Base-by-base conservation (phyloP, 164 flowering plant species). In the Magnolia sinica region DNA sequence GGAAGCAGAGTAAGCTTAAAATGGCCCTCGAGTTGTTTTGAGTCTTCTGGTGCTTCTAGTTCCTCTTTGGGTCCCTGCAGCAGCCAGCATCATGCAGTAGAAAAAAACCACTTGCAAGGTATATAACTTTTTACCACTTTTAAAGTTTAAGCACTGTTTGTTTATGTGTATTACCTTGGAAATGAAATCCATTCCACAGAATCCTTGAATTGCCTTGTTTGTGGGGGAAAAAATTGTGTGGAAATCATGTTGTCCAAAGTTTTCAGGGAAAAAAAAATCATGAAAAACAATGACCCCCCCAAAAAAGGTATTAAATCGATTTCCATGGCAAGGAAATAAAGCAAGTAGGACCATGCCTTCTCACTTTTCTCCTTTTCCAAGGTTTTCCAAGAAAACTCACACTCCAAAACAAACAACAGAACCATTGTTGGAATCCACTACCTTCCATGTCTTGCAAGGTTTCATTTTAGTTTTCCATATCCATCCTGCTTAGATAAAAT, bases 1-100 rank as follows among this genome's bases (percentile, higher is more conserved):
- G 99, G 99, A 96, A 91, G 82, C 99, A 94, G 86, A 91, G 92
- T 81, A 94, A 96, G 89, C 89, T 90, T 64, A 96, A 96, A 85
- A 91, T 91, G 95, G 91, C 97, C 23, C 88, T 96, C 75, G 91
- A 91, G 5, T 84, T 96, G 79, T 96, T 96, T 84, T 96, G 82
- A 88, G 76, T 78, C 76, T 79, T 20, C 50, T 45, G 7, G 7
- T 23, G 31, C 74, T 13, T 61, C 50, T 65, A 63, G 13, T 77
- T 77, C 49, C 70, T 68, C 71, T 70, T 79, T 77, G 72, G 82
- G 72, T 64, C 70, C 80, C 83, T 81, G 79, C 80, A 68, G 74
- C 58, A 58, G 74, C 65, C 74, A 80, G 84, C 86, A 71, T 85
- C 79, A 20, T 31, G 20, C 80, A 75, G 82, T 78, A 58, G 76